Conservation (phyloP, 371 early-diverging fungal species). For the Syncephalastrum sp. region DNA sequence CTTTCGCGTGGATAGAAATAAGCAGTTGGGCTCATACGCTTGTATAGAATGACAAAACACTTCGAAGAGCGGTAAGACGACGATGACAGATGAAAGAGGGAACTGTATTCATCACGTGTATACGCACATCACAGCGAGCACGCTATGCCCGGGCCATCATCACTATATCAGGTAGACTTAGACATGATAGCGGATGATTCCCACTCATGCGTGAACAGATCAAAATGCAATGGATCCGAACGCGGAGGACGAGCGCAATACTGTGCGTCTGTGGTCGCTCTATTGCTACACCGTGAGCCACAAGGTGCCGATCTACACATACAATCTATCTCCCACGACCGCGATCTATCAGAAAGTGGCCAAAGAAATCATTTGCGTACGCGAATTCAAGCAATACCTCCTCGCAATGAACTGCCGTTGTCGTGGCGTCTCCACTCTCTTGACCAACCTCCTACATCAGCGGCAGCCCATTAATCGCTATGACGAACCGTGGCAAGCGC, state of each 20-base stretch:
- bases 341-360: slow-evolving; percentile 66
- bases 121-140: slow-evolving; percentile 23
- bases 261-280: slow-evolving; percentile 65
- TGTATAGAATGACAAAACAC: slow-evolving; percentile 30
- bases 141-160: slow-evolving; percentile 48
- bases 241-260: slow-evolving; percentile 61
- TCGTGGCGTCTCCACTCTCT: slow-evolving; percentile 64
- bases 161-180: slow-evolving; percentile 44
- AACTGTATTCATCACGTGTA: not conserved
- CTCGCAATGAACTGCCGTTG: slow-evolving; percentile 69
- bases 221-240: slow-evolving; percentile 38
- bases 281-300: slow-evolving; percentile 48
- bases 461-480: slow-evolving; percentile 58
- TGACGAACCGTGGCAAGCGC: slow-evolving; percentile 72
- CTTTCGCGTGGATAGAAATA: not conserved
- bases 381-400: slow-evolving; percentile 72
- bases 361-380: slow-evolving; percentile 66
- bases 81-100: not conserved
- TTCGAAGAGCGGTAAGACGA: slow-evolving; percentile 43
- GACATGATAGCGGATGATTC: not conserved
- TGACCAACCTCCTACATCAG: slow-evolving; percentile 70
- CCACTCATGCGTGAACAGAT: slow-evolving; percentile 21
- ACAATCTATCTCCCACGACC: slow-evolving; percentile 68
- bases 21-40: not conserved
- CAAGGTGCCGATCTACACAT: slow-evolving; percentile 64